Base-by-base conservation (phyloP, 768 basidiomycete genomes). In the Hygrophoropsis aurantiaca region DNA sequence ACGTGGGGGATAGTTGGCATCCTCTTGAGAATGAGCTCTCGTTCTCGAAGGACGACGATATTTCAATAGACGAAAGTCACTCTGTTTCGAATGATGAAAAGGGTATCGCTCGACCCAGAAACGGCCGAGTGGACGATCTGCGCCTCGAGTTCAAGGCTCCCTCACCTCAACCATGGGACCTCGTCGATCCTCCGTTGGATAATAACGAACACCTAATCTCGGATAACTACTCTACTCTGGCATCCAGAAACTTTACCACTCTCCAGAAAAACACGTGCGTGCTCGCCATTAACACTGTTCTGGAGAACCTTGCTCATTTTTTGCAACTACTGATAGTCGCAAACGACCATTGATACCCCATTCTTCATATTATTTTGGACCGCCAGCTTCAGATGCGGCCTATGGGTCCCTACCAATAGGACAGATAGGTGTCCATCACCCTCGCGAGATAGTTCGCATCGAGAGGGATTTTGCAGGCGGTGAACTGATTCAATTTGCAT, bases 391-490 rank as follows among this genome's bases (percentile, higher is more conserved):
- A n/a, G 82, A 81, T 53, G 78, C 88, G 27, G 90, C 89, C 23
- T 97, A 81, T 61, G 90, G 90, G 3, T 90, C 87, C 0, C 68
- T 75, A 2, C 91, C 91, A 8, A 69, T 86, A 5, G 95, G 95
- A 1, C 84, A 85, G 42, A 87, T 98, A 47, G 94, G 94, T 3
- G 68, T 85, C 19, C 90, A 97, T 61, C 84, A 90, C 56, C 94
- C 95, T 13, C 82, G 94, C 44, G 95, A 97, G 70, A 81, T 99
- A 48, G 72, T 99, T 42, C 77, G 95, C 37, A 73, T 99, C 34
- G 95, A 98, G 66, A 72, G 97, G 44, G 97, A 99, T 65, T 99
- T 97, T 64, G 80, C 74, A 11, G 84, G 85, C 1, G 97, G 95
- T 2, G 95, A 98, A 62, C 73, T 94, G 6, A 79, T 84, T 24